These are phyloP conservation scores for Leccinum pachyderme DNA, from an alignment of 1,284 basidiomycete genomes.

Conservation along the genomic window DNA sequence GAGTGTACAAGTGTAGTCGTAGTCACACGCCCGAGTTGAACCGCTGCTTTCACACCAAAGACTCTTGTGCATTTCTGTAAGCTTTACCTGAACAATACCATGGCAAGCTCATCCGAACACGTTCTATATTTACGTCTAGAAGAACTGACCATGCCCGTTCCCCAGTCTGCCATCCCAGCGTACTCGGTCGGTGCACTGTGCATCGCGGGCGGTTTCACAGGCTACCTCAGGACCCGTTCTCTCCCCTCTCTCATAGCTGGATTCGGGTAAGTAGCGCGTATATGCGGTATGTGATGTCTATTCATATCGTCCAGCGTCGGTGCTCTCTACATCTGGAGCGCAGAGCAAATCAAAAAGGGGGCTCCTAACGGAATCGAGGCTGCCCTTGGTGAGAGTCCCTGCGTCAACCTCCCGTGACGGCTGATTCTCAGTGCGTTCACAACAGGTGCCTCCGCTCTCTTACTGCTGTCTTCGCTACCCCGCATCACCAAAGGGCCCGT, in stretches of 20 bases:
- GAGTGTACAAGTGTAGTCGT: constrained; percentile 1
- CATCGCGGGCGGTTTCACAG: constrained; percentile 72
- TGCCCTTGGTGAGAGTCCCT: constrained; percentile 60
- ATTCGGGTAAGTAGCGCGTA: constrained; percentile 50
- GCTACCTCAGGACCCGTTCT: constrained; percentile 67
- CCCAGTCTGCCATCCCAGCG: constrained; percentile 78
- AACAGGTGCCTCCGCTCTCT: constrained; percentile 72
- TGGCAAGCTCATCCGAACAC: constrained; percentile 29
- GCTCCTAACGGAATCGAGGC: constrained; percentile 70
- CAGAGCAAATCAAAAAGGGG: constrained; percentile 70
- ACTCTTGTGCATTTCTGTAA: constrained; percentile 16
- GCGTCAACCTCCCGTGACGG: neutral
- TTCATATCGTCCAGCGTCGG: constrained; percentile 55
- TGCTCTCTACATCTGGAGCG: constrained; percentile 72
- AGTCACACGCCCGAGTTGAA: constrained; percentile 16
- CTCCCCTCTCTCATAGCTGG: constrained; percentile 81
- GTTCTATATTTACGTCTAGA: neutral
- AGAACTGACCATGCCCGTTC: constrained; percentile 29
- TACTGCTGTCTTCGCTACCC: constrained; percentile 78
- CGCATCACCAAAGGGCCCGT: constrained; percentile 76
- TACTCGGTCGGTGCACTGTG: constrained; percentile 78
- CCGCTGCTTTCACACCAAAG: neutral
- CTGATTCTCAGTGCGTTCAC: neutral
- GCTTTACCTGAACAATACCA: constrained; percentile 24
- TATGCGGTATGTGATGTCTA: neutral